Evolutionary conservation across 768 basidiomycete species (phyloP).

Genomic region (Strobilomyces echinocephalus): DNA sequence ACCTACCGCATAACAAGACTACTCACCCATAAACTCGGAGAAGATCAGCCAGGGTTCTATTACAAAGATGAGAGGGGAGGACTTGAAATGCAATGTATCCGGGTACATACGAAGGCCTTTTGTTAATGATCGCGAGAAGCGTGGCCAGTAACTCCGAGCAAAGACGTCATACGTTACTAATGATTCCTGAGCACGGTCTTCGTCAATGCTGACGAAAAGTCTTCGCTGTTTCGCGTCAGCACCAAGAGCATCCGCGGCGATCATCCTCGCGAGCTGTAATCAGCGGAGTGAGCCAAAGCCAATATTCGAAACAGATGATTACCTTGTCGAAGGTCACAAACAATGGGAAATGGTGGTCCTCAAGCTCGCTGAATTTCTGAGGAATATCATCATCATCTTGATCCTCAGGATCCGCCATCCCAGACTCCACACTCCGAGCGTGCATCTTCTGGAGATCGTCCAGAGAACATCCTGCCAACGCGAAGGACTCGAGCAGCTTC

Average conservation of each 20-base stretch:
- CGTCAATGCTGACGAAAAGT: conserved; percentile 12
- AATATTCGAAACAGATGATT: conserved; percentile 4
- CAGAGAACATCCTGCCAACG: conserved; percentile 31
- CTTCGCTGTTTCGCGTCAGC: conserved; percentile 3
- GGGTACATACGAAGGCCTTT: conserved; percentile 47
- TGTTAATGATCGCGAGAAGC: conserved; percentile 39
- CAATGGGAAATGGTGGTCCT: conserved; percentile 61
- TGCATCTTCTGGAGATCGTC: conserved; percentile 35
- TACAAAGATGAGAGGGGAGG: background rate
- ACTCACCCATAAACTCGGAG: conserved; percentile 58
- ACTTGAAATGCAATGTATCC: background rate
- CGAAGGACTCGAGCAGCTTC: conserved; percentile 46
- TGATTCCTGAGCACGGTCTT: conserved; percentile 16
- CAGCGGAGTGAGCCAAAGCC: background rate
- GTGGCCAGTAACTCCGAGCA: conserved; percentile 52
- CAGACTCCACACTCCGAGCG: conserved; percentile 23
- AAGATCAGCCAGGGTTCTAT: conserved; percentile 61
- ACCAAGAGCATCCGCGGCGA: conserved; percentile 20
- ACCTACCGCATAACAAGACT: background rate
- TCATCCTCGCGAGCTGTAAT: conserved; percentile 22
- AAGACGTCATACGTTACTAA: conserved; percentile 30
- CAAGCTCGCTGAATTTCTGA: conserved; percentile 47
- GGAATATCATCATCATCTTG: conserved; percentile 34
- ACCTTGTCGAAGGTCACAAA: conserved; percentile 62
- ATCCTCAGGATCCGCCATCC: conserved; percentile 31